Percentiles rank a stretch among this genome's conserved stretches.
Conservation (phyloP, 164 flowering plant genomes). For the Paratinospora sagittata region DNA sequence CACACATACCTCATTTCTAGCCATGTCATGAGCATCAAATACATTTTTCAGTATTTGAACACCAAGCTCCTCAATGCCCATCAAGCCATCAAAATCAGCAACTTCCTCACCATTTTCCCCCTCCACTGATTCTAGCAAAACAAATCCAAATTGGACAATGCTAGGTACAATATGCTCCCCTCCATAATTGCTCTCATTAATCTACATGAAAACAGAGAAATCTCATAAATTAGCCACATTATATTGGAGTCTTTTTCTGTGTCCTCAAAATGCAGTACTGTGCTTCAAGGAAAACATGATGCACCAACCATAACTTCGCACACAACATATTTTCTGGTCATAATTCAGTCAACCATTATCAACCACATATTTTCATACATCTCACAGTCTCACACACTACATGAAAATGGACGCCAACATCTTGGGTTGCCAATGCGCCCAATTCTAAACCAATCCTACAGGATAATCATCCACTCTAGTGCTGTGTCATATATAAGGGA, state of each 20-base stretch:
- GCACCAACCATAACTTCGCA: not conserved
- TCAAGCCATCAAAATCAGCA: conserved; percentile 35
- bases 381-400: not conserved
- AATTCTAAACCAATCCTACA: not conserved
- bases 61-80: conserved; percentile 63
- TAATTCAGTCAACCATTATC: not conserved
- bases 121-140: conserved; percentile 57
- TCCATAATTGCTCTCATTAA: conserved; percentile 69
- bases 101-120: conserved; percentile 29
- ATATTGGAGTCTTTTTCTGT: not conserved
- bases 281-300: not conserved
- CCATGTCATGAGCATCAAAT: conserved; percentile 82
- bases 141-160: conserved; percentile 57
- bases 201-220: conserved; percentile 27
- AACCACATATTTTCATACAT: not conserved
- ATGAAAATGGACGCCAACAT: not conserved
- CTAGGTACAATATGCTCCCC: conserved; percentile 86
- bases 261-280: not conserved
- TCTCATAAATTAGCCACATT: not conserved
- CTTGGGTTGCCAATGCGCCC: not conserved
- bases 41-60: conserved; percentile 53
- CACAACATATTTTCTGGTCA: not conserved
- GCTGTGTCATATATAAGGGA: not conserved
- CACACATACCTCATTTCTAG: conserved; percentile 65
- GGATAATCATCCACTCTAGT: not conserved